Percentiles rank a stretch among this genome's conserved stretches.
Conservation (phyloP, 2,329 filamentous ascomycete genomes). For the Periconia sp. region DNA sequence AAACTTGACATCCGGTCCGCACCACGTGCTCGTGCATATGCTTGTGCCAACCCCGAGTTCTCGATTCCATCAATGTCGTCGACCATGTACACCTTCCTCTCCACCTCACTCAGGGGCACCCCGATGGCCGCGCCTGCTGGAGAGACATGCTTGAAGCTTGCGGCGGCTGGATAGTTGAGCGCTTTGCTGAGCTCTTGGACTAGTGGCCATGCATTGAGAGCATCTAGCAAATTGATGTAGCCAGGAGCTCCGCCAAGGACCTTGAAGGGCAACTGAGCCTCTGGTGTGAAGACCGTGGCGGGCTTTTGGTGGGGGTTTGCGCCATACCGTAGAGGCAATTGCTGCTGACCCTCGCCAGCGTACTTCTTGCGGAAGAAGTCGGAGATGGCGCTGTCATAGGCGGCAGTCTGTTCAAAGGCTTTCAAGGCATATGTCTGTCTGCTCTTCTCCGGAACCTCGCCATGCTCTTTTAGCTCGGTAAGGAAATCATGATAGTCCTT, state of each 20-base stretch:
- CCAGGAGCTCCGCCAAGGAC: conserved; percentile 87
- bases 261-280: conserved; percentile 87
- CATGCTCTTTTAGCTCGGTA: conserved; percentile 78
- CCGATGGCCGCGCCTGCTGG: conserved; percentile 95
- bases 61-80: conserved; percentile 92
- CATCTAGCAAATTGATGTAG: conserved; percentile 97
- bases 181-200: conserved; percentile 95
- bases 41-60: conserved; percentile 84
- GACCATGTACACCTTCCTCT: conserved; percentile 98
- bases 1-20: conserved; percentile 99
- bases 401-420: conserved; percentile 97
- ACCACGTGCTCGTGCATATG: conserved; percentile 92
- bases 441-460: conserved; percentile 83
- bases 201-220: conserved; percentile 93
- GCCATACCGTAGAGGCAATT: conserved; percentile 88
- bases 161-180: conserved; percentile 85
- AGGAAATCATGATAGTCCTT: conserved; percentile 94
- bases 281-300: conserved; percentile 79
- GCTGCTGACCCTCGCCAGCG: conserved; percentile 81
- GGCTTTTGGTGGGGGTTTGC: conserved; percentile 99
- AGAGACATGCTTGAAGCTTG: conserved; percentile 97
- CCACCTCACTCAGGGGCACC: conserved; percentile 80
- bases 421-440: conserved; percentile 92
- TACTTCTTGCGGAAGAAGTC: conserved; percentile 99
- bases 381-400: conserved; percentile 93